phyloP scores from a whole-genome alignment of 345 rosid genomes.

The Abelmoschus esculentus region DNA sequence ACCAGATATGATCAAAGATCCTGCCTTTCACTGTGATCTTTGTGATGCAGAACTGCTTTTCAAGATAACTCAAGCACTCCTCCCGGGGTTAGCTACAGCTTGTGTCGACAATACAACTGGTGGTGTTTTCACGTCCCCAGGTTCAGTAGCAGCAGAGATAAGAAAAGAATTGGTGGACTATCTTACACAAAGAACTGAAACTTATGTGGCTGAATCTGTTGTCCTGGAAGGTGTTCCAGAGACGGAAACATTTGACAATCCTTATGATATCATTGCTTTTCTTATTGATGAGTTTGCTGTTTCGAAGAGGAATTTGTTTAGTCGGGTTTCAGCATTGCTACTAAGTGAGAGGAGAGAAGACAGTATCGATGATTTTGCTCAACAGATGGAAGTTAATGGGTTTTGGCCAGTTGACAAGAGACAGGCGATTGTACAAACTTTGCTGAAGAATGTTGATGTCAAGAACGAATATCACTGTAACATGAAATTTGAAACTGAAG shows the following conservation, averaged over 20 bases:
- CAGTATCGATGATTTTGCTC: slow-evolving; percentile 72
- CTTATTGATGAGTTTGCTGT: slow-evolving; percentile 70
- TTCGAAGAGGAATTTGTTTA: slow-evolving; percentile 58
- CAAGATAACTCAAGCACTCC: slow-evolving; percentile 53
- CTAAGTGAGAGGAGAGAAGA: slow-evolving; percentile 86
- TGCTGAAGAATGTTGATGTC: slow-evolving; percentile 74
- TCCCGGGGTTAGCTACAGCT: slow-evolving; percentile 74
- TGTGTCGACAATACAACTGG: slow-evolving; percentile 86
- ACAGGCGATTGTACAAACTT: slow-evolving; percentile 43
- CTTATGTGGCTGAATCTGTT: slow-evolving; percentile 63
- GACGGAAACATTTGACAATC: slow-evolving; percentile 53
- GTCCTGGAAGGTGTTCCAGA: slow-evolving; percentile 44
- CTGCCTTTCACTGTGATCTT: slow-evolving; percentile 51
- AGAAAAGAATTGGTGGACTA: slow-evolving; percentile 35
- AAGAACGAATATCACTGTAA: slow-evolving; percentile 57
- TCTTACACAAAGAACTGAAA: slow-evolving; percentile 56
- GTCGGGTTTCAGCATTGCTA: slow-evolving; percentile 70
- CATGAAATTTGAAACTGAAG: slow-evolving; percentile 42
- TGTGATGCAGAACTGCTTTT: slow-evolving; percentile 57
- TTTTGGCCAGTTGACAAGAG: slow-evolving; percentile 69
- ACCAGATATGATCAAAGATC: slow-evolving; percentile 49
- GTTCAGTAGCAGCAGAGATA: slow-evolving; percentile 68
- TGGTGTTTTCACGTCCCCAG: slow-evolving; percentile 60
- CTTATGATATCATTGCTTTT: slow-evolving; percentile 57
- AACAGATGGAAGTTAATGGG: slow-evolving; percentile 75